Evolutionary conservation across 495 filamentous ascomycete genomes (phyloP).

Genomic region (Aspergillus leporis): DNA sequence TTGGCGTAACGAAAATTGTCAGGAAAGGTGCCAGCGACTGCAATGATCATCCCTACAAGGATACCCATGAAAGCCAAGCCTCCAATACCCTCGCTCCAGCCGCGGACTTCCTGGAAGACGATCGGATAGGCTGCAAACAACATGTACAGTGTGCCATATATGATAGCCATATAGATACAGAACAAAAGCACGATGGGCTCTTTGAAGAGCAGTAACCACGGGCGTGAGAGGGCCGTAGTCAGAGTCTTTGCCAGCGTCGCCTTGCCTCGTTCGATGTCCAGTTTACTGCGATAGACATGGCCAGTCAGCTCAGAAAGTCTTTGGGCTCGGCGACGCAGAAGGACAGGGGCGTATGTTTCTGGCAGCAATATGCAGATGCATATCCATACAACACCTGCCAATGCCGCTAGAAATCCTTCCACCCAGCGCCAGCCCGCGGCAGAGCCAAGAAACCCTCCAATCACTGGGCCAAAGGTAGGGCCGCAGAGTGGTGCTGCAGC

Average conservation of each 20-base stretch:
- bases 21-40: constrained; percentile 41
- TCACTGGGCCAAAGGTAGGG: constrained; percentile 42
- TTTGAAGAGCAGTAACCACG: constrained; percentile 41
- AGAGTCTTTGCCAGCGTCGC: constrained; percentile 28
- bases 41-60: constrained; percentile 71
- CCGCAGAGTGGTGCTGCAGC: constrained; percentile 62
- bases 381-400: constrained; percentile 51
- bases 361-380: constrained; percentile 46
- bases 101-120: constrained; percentile 69
- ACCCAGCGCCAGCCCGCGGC: constrained; percentile 65
- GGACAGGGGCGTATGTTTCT: constrained; percentile 57
- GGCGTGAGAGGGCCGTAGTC: constrained; percentile 39
- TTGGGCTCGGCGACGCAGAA: constrained; percentile 50
- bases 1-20: constrained; percentile 44
- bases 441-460: constrained; percentile 56
- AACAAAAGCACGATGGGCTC: constrained; percentile 60
- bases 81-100: constrained; percentile 66
- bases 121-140: constrained; percentile 77
- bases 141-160: constrained; percentile 74
- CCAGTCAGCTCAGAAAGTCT: constrained; percentile 51
- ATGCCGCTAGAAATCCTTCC: constrained; percentile 50
- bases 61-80: constrained; percentile 77
- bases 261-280: constrained; percentile 38
- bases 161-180: constrained; percentile 67
- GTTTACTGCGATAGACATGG: constrained; percentile 47